Percentiles rank a stretch among this genome's conserved stretches.
Conservation (phyloP, 2,329 filamentous ascomycete species). For the Fusarium pseudocircinatum region DNA sequence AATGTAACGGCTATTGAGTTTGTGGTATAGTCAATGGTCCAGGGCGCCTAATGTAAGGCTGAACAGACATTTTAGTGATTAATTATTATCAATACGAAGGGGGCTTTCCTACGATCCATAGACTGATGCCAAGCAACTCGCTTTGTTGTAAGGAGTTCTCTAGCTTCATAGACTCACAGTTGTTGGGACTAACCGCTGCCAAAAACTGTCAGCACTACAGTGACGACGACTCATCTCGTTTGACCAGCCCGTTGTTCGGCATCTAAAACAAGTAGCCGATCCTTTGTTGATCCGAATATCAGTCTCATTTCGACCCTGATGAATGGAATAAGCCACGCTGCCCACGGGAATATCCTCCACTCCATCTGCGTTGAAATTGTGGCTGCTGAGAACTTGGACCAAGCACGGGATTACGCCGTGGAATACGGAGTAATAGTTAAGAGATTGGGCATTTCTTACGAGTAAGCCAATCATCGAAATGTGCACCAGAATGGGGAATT, state of each 20-base stretch:
- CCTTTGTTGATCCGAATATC: constrained; percentile 26
- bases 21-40: neutral
- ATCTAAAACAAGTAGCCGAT: neutral
- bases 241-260: neutral
- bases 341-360: neutral
- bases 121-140: neutral
- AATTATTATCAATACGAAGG: neutral
- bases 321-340: constrained; percentile 8
- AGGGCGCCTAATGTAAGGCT: constrained; percentile 3
- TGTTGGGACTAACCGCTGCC: neutral
- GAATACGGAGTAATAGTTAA: neutral
- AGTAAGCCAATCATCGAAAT: constrained; percentile 10
- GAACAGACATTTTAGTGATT: neutral
- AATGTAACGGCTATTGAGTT: neutral
- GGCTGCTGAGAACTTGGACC: constrained; percentile 18
- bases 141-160: neutral
- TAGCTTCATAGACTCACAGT: neutral
- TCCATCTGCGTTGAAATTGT: neutral
- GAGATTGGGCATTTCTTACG: constrained; percentile 14
- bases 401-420: constrained; percentile 3
- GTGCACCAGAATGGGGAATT: neutral
- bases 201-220: neutral
- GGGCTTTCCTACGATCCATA: neutral
- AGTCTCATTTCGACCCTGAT: neutral
- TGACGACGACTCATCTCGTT: neutral